Base-by-base conservation (phyloP, 1,284 basidiomycete genomes). In the Erythrobasidium hasegawianum region DNA sequence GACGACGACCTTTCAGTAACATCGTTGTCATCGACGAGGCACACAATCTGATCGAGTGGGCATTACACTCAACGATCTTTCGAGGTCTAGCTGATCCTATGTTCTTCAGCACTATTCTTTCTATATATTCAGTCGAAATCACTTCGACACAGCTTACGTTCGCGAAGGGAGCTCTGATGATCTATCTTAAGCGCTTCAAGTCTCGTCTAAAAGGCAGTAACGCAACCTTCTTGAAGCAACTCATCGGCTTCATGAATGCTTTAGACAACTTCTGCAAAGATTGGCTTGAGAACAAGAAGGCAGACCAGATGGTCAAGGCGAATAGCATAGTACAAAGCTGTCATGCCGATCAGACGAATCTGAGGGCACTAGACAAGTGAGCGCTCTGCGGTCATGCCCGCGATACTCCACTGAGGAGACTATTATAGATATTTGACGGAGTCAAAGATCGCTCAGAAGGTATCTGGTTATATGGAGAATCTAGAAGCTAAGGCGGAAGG, bases 1-100 rank as follows among this genome's bases (percentile, higher is more conserved):
- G n/a, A n/a, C n/a, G n/a, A n/a, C 2, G 18, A 20, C 27, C 20
- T 0, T 18, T 13, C 29, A 74, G 73, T 16, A 71, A 95, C 72
- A 81, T 97, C 14, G 84, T 98, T 11, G 83, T 98, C 47, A 86
- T 98, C 64, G 95, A 98, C 76, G 95, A 98, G 79, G 96, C 94
- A 0, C 95, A 98, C 78, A 98, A 78, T 57, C 74, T 79, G 11
- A 78, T 79, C 67, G 78, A 74, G 61, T 64, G 20, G 16, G 61
- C 26, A 8, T 39, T 52, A 8, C 45, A 9, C 20, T n/a, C n/a
- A n/a, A n/a, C n/a, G n/a, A n/a, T n/a, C n/a, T n/a, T n/a, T n/a
- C n/a, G n/a, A 24, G 13, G 13, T 24, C 57, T 50, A 22, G 18
- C 52, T 27, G 22, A 20, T 56, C 93, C 43, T 16, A 22, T 43